Conservation (phyloP, 768 basidiomycete species). For the Exidia glandulosa region DNA sequence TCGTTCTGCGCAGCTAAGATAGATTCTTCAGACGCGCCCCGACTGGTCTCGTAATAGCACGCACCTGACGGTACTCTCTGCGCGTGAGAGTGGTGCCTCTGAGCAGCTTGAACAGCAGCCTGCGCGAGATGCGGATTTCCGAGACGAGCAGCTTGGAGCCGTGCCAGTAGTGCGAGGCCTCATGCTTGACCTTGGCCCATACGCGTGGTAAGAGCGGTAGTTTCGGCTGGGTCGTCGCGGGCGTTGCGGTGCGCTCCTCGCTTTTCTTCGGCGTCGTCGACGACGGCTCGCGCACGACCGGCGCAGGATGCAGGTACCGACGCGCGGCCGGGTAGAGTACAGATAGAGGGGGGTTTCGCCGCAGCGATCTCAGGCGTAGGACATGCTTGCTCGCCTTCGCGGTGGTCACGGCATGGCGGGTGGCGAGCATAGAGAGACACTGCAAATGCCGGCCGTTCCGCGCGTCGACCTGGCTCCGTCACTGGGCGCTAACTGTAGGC, state of each 20-base stretch:
- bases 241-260: not conserved
- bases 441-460: not conserved
- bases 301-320: not conserved
- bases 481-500: no score
- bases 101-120: slow-evolving; percentile 85
- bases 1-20: slow-evolving; percentile 80
- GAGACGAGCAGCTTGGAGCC: slow-evolving; percentile 89
- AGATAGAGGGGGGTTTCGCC: not conserved
- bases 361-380: not conserved
- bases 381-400: not conserved
- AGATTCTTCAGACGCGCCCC: not conserved
- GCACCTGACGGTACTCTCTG: slow-evolving; percentile 84
- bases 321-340: not conserved
- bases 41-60: slow-evolving; percentile 2
- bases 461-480: no score
- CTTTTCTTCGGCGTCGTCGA: not conserved
- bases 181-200: slow-evolving; percentile 94
- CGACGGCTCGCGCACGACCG: not conserved
- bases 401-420: not conserved
- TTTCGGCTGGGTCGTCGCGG: slow-evolving; percentile 9
- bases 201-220: slow-evolving; percentile 44
- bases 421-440: not conserved
- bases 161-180: slow-evolving; percentile 94
- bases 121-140: slow-evolving; percentile 81
- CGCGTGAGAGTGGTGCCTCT: slow-evolving; percentile 87